phyloP scores from a whole-genome alignment of 441 rosid genomes.

The Populus hybrid region DNA sequence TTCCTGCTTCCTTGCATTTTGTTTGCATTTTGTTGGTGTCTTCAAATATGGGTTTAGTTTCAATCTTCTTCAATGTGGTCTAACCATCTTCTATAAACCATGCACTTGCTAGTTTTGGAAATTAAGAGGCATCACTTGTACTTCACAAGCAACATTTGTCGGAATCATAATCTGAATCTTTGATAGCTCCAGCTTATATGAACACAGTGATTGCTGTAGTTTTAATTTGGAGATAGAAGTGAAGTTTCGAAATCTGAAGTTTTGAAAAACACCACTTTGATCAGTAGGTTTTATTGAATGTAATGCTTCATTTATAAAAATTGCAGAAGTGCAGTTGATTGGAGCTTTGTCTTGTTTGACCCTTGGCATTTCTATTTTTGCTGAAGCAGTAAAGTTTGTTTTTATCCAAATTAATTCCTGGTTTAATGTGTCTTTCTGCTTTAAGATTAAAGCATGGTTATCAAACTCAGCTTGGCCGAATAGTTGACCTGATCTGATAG shows the following conservation, averaged over 20 bases:
- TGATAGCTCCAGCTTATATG: too few species aligned
- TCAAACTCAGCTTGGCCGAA: too few species aligned
- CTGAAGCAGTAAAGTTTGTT: background rate
- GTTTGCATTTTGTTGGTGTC: background rate
- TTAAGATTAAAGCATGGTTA: too few species aligned
- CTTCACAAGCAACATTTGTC: background rate
- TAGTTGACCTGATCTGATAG: too few species aligned
- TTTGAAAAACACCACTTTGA: background rate
- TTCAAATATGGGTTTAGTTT: background rate
- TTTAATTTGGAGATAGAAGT: background rate
- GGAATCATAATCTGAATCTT: too few species aligned
- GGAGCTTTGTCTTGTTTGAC: background rate
- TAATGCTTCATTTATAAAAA: background rate
- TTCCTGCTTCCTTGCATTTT: background rate
- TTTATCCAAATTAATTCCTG: background rate
- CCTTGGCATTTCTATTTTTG: background rate
- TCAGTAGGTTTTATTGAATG: background rate
- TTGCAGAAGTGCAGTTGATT: background rate
- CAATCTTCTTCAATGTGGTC: background rate
- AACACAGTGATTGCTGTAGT: too few species aligned
- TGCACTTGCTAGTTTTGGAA: background rate
- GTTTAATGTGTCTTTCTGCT: too few species aligned
- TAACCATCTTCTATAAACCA: background rate
- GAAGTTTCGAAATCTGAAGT: background rate
- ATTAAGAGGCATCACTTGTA: background rate